phyloP scores from a whole-genome alignment of 805 yeast genomes.

The Yamadazyma olivae region DNA sequence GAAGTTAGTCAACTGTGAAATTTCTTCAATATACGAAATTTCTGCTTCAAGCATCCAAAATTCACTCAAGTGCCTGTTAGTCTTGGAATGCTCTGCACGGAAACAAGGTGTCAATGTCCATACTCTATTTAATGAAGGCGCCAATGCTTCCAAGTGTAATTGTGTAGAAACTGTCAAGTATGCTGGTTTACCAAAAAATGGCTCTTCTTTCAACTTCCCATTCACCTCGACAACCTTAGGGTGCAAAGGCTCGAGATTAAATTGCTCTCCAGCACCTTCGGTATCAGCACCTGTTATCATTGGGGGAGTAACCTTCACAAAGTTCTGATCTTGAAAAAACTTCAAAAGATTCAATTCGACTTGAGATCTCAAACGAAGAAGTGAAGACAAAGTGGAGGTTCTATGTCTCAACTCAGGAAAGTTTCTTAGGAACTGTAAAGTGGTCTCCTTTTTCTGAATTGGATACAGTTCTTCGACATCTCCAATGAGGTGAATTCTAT shows the following conservation, averaged over 20 bases:
- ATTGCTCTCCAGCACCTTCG: constrained; percentile 96
- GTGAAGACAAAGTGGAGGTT: constrained; percentile 59
- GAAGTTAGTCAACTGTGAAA: constrained; percentile 59
- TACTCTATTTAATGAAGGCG: constrained; percentile 71
- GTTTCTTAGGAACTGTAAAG: constrained; percentile 63
- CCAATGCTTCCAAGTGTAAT: constrained; percentile 79
- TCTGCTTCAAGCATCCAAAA: constrained; percentile 99
- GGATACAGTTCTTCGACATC: constrained; percentile 66
- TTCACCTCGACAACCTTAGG: constrained; percentile 9
- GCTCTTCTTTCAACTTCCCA: constrained; percentile 16
- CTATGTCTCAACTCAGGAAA: constrained; percentile 79
- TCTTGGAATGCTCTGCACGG: constrained; percentile 89
- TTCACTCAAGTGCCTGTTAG: constrained; percentile 88
- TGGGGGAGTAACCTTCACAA: constrained; percentile 81
- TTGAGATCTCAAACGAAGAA: constrained; percentile 70
- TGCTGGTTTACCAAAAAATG: constrained; percentile 64
- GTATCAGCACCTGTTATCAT: constrained; percentile 86
- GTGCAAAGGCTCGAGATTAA: constrained; percentile 44
- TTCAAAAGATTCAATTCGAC: constrained; percentile 52
- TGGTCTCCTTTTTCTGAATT: constrained; percentile 74
- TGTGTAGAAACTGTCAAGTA: constrained; percentile 90
- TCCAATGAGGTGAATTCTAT: constrained; percentile 52
- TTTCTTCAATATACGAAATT: constrained; percentile 58
- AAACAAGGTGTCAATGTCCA: constrained; percentile 92
- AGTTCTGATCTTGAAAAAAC: constrained; percentile 54